These are phyloP conservation scores for Zalerion maritima DNA, from an alignment of 495 filamentous ascomycete species.

Conservation along the genomic window DNA sequence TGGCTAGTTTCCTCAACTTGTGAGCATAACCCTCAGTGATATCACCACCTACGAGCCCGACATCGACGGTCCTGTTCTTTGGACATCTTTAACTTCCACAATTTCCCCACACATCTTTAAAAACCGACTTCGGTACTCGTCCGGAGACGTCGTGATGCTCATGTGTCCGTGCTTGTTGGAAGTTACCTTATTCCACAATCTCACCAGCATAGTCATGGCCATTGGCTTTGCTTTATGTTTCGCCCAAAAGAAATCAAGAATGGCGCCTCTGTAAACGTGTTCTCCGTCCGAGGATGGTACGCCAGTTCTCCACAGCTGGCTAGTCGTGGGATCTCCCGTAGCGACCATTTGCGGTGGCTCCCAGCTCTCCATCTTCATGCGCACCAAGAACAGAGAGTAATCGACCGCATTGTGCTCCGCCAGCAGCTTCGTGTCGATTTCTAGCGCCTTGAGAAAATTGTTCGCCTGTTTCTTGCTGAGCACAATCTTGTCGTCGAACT, in stretches of 20 bases:
- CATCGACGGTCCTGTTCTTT: no score
- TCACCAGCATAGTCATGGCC: conserved; percentile 46
- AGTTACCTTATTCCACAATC: conserved; percentile 42
- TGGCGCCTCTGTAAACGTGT: conserved; percentile 45
- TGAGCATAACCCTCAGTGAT: no score
- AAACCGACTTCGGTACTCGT: conserved; percentile 52
- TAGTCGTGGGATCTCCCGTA: conserved; percentile 23
- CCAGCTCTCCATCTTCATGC: no score
- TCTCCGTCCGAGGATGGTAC: conserved; percentile 41
- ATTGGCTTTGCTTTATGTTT: conserved; percentile 48
- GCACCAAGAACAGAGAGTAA: conserved; percentile 53
- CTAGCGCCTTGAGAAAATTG: conserved; percentile 30
- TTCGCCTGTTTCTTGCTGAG: conserved; percentile 35
- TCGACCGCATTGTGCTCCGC: conserved; percentile 47
- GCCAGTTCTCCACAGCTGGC: conserved; percentile 38
- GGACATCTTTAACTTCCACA: conserved; percentile 37
- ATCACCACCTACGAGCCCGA: no score
- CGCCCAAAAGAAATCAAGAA: conserved; percentile 62
- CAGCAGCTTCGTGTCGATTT: conserved; percentile 45
- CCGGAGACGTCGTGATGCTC: conserved; percentile 52
- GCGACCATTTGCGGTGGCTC: no score
- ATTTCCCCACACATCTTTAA: conserved; percentile 42
- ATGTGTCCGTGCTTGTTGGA: conserved; percentile 41
- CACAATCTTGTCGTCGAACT: conserved; percentile 49
- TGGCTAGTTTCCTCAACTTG: no score